Conservation (phyloP, 352 stramenopile genomes). For the Phytophthora macrochlamydospora region DNA sequence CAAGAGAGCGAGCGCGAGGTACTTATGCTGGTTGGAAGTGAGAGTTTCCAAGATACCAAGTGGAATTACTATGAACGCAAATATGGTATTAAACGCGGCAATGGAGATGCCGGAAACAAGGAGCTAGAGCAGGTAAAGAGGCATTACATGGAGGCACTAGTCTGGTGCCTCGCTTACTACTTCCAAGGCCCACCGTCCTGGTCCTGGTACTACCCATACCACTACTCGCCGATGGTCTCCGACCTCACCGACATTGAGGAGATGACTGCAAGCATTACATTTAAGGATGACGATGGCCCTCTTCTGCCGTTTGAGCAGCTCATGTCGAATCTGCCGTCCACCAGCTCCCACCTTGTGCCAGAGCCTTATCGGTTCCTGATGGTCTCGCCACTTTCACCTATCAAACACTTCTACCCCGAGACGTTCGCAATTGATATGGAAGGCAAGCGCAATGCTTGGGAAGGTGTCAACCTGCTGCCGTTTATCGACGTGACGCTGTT, state of each 20-base stretch:
- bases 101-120: slow-evolving; percentile 62
- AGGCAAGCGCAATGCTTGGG: slow-evolving; percentile 96
- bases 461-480: slow-evolving; percentile 98
- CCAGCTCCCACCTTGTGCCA: slow-evolving; percentile 95
- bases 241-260: slow-evolving; percentile 94
- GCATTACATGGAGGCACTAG: slow-evolving; percentile 79
- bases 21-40: slow-evolving; percentile 60
- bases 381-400: slow-evolving; percentile 93
- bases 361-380: slow-evolving; percentile 95
- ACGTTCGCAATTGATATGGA: slow-evolving; percentile 88
- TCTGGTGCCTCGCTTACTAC: slow-evolving; percentile 86
- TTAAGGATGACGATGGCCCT: slow-evolving; percentile 88
- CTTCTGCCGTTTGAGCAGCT: slow-evolving; percentile 98
- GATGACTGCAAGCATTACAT: slow-evolving; percentile 69
- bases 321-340: slow-evolving; percentile 96
- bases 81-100: slow-evolving; percentile 63
- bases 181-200: slow-evolving; percentile 95
- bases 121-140: slow-evolving; percentile 69
- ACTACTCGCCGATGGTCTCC: slow-evolving; percentile 99
- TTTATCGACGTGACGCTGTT: slow-evolving; percentile 97
- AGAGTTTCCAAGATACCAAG: slow-evolving; percentile 86
- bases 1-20: slow-evolving; percentile 54
- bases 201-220: slow-evolving; percentile 99
- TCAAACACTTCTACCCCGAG: slow-evolving; percentile 95
- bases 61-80: slow-evolving; percentile 88